Percentiles rank a stretch among this genome's conserved stretches.
These are phyloP conservation scores for Eucalyptus erythrocorys DNA, from an alignment of 345 rosid genomes.

Conservation along the genomic window DNA sequence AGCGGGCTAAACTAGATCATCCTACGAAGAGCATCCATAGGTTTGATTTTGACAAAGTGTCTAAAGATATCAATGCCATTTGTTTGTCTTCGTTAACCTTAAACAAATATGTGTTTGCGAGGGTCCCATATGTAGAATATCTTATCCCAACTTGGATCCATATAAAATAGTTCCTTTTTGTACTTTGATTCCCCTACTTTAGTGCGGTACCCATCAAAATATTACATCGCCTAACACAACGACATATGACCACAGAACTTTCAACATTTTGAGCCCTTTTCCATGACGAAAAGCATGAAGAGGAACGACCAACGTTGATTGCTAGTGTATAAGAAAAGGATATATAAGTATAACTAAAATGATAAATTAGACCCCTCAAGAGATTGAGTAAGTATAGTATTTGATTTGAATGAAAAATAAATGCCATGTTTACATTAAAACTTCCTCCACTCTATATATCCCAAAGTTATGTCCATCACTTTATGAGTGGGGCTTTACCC, in stretches of 20 bases:
- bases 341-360: background rate
- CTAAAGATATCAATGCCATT: background rate
- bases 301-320: background rate
- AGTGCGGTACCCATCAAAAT: background rate
- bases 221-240: background rate
- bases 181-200: background rate
- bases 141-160: background rate
- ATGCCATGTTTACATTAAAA: background rate
- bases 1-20: background rate
- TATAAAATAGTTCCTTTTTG: background rate
- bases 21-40: background rate
- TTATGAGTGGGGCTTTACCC: background rate
- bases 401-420: background rate
- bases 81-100: background rate
- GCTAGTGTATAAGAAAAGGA: background rate
- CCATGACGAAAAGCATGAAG: background rate
- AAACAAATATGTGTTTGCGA: background rate
- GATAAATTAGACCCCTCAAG: background rate
- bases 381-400: background rate
- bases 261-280: background rate
- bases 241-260: background rate
- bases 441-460: background rate
- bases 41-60: background rate
- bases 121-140: background rate
- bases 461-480: background rate